A percentile compares a stretch with the other conserved stretches of the same genome.
Conservation (phyloP, 73 alveolate genomes). For the Tetrahymena malaccensis region DNA sequence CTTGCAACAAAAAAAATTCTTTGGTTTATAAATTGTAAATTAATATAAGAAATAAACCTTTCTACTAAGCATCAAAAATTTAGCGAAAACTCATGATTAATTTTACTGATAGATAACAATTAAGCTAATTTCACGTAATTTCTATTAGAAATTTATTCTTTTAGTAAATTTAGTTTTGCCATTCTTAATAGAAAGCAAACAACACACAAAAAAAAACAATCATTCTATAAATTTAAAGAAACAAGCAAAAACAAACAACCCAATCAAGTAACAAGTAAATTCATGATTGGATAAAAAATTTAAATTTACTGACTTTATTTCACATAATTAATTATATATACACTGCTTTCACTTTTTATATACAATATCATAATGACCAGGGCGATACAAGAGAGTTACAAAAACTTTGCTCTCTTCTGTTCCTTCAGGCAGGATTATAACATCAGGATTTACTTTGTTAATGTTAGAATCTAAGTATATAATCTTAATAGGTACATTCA, state of each 20-base stretch:
- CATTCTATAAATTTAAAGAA: too few relatives aligned
- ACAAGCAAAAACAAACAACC: not conserved
- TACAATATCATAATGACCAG: constrained; percentile 56
- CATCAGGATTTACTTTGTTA: not conserved
- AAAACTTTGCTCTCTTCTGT: constrained; percentile 20
- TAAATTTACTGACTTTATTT: not conserved
- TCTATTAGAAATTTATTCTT: too few relatives aligned
- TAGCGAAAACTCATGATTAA: not conserved
- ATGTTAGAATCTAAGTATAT: constrained; percentile 39
- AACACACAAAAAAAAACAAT: not conserved
- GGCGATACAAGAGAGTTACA: constrained; percentile 43
- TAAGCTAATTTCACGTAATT: not conserved
- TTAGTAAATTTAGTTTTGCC: too few relatives aligned
- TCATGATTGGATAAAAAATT: too few relatives aligned
- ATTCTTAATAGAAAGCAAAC: not conserved
- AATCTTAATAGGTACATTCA: constrained; percentile 26
- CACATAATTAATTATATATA: not conserved
- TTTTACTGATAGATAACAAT: not conserved
- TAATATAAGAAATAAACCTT: not conserved
- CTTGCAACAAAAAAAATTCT: not conserved
- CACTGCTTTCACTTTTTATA: not conserved
- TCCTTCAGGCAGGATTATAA: constrained; percentile 40
- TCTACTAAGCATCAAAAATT: not conserved
- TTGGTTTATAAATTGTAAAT: too few relatives aligned
- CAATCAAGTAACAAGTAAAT: not conserved